Evolutionary conservation across 352 stramenopile genomes (phyloP), one percentile per base, ranked within the genome.

Genomic region (Pythium biforme): DNA sequence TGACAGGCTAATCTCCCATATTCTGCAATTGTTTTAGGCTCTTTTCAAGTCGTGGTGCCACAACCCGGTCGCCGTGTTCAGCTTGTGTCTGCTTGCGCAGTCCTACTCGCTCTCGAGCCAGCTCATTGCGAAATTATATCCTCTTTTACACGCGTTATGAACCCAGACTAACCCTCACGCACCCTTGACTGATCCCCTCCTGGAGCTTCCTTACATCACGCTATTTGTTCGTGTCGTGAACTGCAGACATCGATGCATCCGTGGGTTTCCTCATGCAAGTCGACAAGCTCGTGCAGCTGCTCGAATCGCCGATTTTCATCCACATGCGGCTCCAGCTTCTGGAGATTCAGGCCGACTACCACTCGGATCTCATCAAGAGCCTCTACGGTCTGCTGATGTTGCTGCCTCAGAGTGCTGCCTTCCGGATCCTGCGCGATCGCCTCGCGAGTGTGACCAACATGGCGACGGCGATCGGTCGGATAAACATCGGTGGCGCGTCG

Each of bases 251-350:
- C 69, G 94, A 99, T 62, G 91, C 98, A 15, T 98, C 92, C n/a
- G 95, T 99, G 23, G 95, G 96, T 6, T 99, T 99, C 70, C 75
- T 99, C 8, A 99, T 99, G 91, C 97, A 99, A 82, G 95, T 99
- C 63, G 98, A 99, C 81, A 99, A 99, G 70, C 86, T 99, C 34
- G 97, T 99, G 31, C 97, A 99, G 72, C 79, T 99, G 14, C 77
- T 99, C 45, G 98, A 99, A 76, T 99, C 96, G 51, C 98, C 98
- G 5, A 98, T 99, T 49, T 99, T 99, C 81, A 92, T 99, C 57
- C 84, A 99, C 57, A 92, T 99, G 74, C 86, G 98, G 23, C 77
- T 99, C 25, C 97, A 99, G 76, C 79, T 99, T 12, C 74, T 99
- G 0, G 96, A 99, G 60, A 96, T 98, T 7, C 86, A 98, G 60